A percentile compares a stretch with the other conserved stretches of the same genome.
Evolutionary conservation across 169 alveolate genomes (phyloP).

Genomic region (Fabrea salina): DNA sequence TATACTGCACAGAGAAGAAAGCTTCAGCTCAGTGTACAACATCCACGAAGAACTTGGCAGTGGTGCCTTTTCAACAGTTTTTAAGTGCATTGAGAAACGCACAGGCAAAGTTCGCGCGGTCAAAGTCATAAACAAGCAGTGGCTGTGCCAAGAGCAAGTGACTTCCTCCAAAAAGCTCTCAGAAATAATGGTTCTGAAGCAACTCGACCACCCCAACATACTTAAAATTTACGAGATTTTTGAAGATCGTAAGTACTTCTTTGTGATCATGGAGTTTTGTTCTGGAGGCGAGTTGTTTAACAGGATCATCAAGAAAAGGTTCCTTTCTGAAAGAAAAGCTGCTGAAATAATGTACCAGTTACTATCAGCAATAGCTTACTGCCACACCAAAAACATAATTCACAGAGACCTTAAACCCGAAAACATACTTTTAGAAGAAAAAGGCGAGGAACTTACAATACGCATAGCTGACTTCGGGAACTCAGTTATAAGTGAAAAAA

Average conservation of each 20-base stretch:
- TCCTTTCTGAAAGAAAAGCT: conserved; percentile 34
- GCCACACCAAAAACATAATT: conserved; percentile 44
- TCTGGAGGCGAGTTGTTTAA: conserved; percentile 52
- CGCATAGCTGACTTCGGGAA: conserved; percentile 22
- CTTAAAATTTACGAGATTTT: conserved; percentile 5
- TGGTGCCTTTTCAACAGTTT: conserved; percentile 15
- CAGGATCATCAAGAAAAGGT: conserved; percentile 32
- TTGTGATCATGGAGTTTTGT: conserved; percentile 43
- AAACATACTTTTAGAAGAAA: conserved; percentile 44
- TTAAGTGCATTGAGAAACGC: not conserved
- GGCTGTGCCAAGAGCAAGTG: not conserved
- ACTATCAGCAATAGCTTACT: conserved; percentile 39
- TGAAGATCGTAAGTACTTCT: conserved; percentile 35
- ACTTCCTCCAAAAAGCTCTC: not conserved
- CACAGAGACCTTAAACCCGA: conserved; percentile 60
- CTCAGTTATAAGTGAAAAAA: not conserved
- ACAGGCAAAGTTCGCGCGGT: not conserved
- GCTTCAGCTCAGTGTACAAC: not conserved
- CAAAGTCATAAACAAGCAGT: conserved; percentile 3
- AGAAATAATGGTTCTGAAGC: conserved; percentile 25
- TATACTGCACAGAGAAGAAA: not conserved
- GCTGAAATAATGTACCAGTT: conserved; percentile 42
- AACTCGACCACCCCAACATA: conserved; percentile 30
- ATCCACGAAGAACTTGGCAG: not conserved
- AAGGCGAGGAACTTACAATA: conserved; percentile 30